phyloP scores from a whole-genome alignment of 2,329 filamentous ascomycete genomes.

The Aspergillus chevalieri region DNA sequence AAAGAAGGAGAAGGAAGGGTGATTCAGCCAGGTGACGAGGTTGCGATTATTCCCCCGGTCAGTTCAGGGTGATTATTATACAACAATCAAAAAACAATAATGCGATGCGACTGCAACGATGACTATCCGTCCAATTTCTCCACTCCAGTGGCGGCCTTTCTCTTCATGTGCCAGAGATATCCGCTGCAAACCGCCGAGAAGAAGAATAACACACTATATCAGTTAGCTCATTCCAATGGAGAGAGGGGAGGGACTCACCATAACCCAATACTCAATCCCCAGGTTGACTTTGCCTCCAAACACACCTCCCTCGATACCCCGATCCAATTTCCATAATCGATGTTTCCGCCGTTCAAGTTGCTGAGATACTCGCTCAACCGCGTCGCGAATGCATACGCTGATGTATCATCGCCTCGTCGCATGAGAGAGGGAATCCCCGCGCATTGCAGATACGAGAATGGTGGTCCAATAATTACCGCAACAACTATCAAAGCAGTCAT shows the following conservation, averaged over 20 bases:
- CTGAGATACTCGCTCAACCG: conserved; percentile 49
- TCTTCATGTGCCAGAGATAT: conserved; percentile 59
- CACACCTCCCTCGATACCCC: conserved; percentile 62
- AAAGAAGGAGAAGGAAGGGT: conserved; percentile 13
- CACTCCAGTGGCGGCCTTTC: conserved; percentile 27
- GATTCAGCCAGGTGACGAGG: conserved; percentile 36
- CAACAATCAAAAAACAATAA: neutral
- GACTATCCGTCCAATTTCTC: conserved; percentile 12
- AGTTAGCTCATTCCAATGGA: neutral
- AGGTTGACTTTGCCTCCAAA: conserved; percentile 77
- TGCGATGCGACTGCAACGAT: neutral
- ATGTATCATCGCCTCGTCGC: conserved; percentile 37
- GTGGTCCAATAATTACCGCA: conserved; percentile 70
- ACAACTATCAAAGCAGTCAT: conserved; percentile 74
- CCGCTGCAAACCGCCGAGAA: conserved; percentile 55
- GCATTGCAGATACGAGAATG: conserved; percentile 73
- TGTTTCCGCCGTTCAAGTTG: conserved; percentile 40
- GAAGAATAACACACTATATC: conserved; percentile 56
- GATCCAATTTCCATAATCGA: conserved; percentile 51
- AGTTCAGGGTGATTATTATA: conserved; percentile 36
- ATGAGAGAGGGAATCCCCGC: conserved; percentile 36
- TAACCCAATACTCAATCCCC: conserved; percentile 76
- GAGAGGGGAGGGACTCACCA: conserved; percentile 45
- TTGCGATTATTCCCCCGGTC: conserved; percentile 44
- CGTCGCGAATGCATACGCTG: conserved; percentile 50